Evolutionary conservation across 352 stramenopile genomes (phyloP).

Genomic region (Phytophthora colocasiae): DNA sequence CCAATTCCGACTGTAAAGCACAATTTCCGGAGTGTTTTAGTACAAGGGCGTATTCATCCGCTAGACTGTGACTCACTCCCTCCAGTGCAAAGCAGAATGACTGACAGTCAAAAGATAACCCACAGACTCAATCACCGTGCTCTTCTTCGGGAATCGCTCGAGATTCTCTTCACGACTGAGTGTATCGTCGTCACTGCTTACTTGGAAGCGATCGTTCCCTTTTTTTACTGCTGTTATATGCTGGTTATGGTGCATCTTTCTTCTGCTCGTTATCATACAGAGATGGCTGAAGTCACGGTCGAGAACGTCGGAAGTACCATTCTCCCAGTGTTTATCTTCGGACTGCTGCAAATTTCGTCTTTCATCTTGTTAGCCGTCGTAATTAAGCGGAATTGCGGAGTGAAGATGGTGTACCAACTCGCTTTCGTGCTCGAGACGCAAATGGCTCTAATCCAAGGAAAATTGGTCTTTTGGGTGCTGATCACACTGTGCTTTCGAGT

Average conservation of each 20-base stretch:
- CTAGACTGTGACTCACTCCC: neutral
- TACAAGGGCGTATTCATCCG: conserved; percentile 9
- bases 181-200: conserved; percentile 46
- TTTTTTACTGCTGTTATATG: conserved; percentile 39
- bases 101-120: neutral
- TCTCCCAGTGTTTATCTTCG: conserved; percentile 29
- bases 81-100: neutral
- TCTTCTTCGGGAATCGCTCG: conserved; percentile 13
- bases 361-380: conserved; percentile 28
- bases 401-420: conserved; percentile 34
- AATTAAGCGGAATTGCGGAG: conserved; percentile 28
- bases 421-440: conserved; percentile 48
- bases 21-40: conserved; percentile 10
- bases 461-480: conserved; percentile 19
- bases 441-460: conserved; percentile 28
- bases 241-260: conserved; percentile 29
- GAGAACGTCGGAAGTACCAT: conserved; percentile 11
- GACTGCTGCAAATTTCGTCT: conserved; percentile 28
- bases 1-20: neutral
- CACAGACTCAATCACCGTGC: neutral
- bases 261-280: conserved; percentile 20
- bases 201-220: conserved; percentile 42
- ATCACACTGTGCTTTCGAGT: conserved; percentile 22
- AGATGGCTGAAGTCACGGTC: conserved; percentile 16
- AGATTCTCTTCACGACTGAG: conserved; percentile 38